Percentiles rank a stretch among this genome's conserved stretches.
phyloP scores from a whole-genome alignment of 331 rosid species.

The Rosa hybrid region DNA sequence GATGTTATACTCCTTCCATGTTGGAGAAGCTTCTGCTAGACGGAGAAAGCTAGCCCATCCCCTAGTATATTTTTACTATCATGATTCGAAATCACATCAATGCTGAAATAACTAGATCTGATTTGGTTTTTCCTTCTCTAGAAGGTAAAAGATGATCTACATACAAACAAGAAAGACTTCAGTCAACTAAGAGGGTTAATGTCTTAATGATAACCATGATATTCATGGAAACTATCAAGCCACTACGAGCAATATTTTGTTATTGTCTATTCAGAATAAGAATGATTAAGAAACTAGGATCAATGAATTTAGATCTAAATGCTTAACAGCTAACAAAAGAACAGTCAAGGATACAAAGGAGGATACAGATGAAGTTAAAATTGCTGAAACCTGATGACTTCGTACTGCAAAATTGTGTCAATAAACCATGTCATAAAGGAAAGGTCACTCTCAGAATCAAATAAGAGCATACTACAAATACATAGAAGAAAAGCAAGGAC shows the following conservation, averaged over 20 bases:
- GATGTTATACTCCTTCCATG: background rate
- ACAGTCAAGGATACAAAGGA: conserved; percentile 80
- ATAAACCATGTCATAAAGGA: conserved; percentile 48
- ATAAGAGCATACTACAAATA: conserved; percentile 27
- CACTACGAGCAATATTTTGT: background rate
- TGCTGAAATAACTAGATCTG: background rate
- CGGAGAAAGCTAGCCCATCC: background rate
- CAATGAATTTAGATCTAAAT: conserved; percentile 13
- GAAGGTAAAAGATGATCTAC: background rate
- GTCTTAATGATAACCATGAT: background rate
- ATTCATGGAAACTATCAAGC: background rate
- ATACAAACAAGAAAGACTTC: background rate
- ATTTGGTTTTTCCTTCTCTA: background rate
- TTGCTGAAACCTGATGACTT: conserved; percentile 61
- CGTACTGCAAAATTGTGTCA: conserved; percentile 68
- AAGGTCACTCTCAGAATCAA: conserved; percentile 31
- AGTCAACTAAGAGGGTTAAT: background rate
- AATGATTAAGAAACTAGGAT: conserved; percentile 1
- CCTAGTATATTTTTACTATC: background rate
- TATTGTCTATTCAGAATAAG: background rate
- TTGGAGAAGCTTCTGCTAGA: background rate
- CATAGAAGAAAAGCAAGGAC: conserved; percentile 21
- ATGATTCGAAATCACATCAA: background rate
- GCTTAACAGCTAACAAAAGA: conserved; percentile 8
- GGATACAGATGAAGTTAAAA: conserved; percentile 74